These are phyloP conservation scores for Heterobasidion occidentale DNA, from an alignment of 1,284 basidiomycete species.

Conservation along the genomic window DNA sequence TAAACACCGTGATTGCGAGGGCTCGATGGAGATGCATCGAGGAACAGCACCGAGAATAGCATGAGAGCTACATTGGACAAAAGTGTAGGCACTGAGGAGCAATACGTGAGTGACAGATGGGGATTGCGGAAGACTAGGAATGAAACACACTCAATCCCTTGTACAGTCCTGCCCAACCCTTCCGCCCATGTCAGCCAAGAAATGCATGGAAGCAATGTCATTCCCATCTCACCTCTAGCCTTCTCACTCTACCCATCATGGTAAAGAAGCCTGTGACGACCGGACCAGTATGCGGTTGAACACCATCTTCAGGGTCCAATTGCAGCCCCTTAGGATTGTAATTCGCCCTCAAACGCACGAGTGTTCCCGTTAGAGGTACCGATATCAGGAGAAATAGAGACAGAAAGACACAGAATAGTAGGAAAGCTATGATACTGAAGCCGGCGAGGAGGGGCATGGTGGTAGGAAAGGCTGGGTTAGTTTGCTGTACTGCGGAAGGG, in stretches of 20 bases:
- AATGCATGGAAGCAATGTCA: constrained; percentile 4
- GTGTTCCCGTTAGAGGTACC: constrained; percentile 59
- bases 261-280: constrained; percentile 54
- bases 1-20: constrained; percentile 59
- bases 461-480: constrained; percentile 2
- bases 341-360: constrained; percentile 71
- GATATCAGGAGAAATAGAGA: constrained; percentile 30
- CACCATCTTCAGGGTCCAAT: constrained; percentile 70
- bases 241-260: constrained; percentile 70
- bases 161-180: constrained; percentile 77
- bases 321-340: constrained; percentile 81
- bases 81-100: constrained; percentile 60
- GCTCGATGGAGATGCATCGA: constrained; percentile 36
- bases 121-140: background rate
- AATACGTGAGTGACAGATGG: background rate
- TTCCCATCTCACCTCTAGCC: constrained; percentile 52
- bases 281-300: constrained; percentile 69
- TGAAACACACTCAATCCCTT: constrained; percentile 71
- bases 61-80: constrained; percentile 55
- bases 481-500: background rate
- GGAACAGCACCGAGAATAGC: constrained; percentile 44
- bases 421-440: constrained; percentile 17
- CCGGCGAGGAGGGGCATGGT: background rate
- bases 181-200: background rate
- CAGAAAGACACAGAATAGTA: constrained; percentile 37